Conservation (phyloP, 192 early-diverging fungal species). For the Podila horticola region DNA sequence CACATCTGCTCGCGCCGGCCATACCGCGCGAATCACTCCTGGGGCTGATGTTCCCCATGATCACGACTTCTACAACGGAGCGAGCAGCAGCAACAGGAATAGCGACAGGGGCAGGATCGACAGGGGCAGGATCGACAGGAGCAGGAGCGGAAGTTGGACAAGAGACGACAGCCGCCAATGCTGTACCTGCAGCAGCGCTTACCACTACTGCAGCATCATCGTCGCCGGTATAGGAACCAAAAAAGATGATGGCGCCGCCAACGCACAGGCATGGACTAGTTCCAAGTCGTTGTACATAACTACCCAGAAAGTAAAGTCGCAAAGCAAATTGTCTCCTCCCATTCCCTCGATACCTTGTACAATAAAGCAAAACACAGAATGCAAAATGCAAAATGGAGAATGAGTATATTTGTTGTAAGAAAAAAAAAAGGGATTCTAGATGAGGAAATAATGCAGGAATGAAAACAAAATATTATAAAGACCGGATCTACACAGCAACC, state of each 20-base stretch:
- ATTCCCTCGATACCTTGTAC: neutral
- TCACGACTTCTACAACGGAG: neutral
- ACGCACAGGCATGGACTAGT: too few species aligned
- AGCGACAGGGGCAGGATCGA: neutral
- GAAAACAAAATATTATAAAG: neutral
- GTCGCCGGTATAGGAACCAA: neutral
- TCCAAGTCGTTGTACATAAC: too few species aligned
- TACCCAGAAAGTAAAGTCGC: too few species aligned
- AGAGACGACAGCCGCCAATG: neutral
- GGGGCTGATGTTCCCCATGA: slow-evolving; percentile 30
- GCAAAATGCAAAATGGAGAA: neutral
- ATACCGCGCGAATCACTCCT: slow-evolving; percentile 13
- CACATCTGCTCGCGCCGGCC: slow-evolving; percentile 1
- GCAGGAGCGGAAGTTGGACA: neutral
- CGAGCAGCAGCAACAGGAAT: neutral
- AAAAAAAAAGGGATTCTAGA: neutral
- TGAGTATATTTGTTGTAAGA: neutral
- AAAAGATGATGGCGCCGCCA: neutral
- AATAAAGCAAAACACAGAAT: neutral
- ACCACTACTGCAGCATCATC: neutral
- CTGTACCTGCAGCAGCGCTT: neutral
- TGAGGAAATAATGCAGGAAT: neutral
- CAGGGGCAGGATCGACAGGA: neutral
- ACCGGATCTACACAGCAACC: neutral
- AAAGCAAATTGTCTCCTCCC: neutral